Evolutionary conservation across 371 early-diverging fungal species (phyloP), one percentile per base, ranked within the genome.

Genomic region (Basidiobolus meristosporus): DNA sequence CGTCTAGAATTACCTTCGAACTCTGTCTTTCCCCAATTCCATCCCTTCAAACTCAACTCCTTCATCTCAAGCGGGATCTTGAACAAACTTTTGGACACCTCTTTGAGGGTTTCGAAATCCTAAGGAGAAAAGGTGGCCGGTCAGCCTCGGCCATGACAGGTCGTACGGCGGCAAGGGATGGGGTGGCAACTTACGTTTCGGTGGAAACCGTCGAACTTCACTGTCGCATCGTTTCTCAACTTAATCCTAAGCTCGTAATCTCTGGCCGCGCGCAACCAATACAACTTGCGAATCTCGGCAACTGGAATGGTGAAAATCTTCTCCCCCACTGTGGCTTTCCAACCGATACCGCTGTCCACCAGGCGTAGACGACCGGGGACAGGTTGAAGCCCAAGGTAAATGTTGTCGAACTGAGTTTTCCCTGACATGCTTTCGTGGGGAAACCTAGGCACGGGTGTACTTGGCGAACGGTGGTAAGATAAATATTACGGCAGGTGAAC

Each of bases 11-110:
- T 50, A 65, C 69, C 78, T 60, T 82, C 68, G 46, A 89, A 82
- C 36, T 87, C 88, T 7, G 83, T 68, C 55, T 76, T 72, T 34
- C 92, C 97, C 95, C 97, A 93, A 65, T 95, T 93, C 82, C 86
- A 90, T 23, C 98, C 98, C 39, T 77, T 79, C 7, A 90, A 57
- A 41, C 85, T 81, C 33, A 81, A 50, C 41, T 97, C 95, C 43
- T 74, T 80, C 9, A 59, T 46, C 50, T 97, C 96, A 20, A 95
- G 47, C 2, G 60, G 57, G 16, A 83, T 43, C 34, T 73, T 68
- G 60, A 82, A 90, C 47, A 66, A 61, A 12, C 54, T 42, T 46
- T 74, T 76, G 31, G 82, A 44, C 7, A 74, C 57, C 26, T 79
- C 72, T 33, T 66, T 69, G 32, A 95, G 52, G 18, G 65, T 60